Conservation (phyloP, 2,329 filamentous ascomycete genomes). For the Colletotrichum sp. region DNA sequence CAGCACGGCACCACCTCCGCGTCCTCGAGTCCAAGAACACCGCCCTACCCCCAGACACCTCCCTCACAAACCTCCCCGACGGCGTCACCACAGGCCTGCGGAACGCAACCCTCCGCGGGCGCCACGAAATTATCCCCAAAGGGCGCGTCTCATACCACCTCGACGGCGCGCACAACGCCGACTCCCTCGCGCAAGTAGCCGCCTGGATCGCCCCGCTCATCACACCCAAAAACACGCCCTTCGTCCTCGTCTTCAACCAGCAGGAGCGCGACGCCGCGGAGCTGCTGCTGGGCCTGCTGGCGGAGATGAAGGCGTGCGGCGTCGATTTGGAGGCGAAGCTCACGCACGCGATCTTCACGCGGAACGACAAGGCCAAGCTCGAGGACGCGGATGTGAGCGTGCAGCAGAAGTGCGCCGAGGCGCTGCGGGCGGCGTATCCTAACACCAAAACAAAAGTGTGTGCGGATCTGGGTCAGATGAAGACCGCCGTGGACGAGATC, state of each 20-base stretch:
- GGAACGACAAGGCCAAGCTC: neutral
- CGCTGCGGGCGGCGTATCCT: conserved; percentile 53
- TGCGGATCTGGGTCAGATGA: conserved; percentile 30
- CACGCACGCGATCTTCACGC: conserved; percentile 73
- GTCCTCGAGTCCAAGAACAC: conserved; percentile 43
- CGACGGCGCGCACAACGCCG: conserved; percentile 91
- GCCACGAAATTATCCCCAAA: conserved; percentile 70
- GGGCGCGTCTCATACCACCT: conserved; percentile 78
- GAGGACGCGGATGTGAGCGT: conserved; percentile 56
- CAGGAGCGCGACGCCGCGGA: conserved; percentile 62
- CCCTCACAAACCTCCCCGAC: conserved; percentile 48
- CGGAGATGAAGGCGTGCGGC: conserved; percentile 26
- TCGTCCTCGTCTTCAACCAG: conserved; percentile 87
- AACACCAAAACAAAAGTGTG: conserved; percentile 43
- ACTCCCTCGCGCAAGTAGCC: conserved; percentile 83
- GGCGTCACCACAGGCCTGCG: conserved; percentile 78
- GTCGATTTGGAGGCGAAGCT: conserved; percentile 48
- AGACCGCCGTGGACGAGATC: conserved; percentile 61
- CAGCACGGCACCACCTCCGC: conserved; percentile 30
- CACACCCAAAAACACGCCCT: conserved; percentile 36
- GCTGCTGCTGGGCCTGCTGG: conserved; percentile 55
- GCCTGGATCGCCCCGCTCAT: conserved; percentile 73
- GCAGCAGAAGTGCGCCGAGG: conserved; percentile 56
- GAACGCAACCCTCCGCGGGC: conserved; percentile 76
- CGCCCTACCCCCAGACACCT: conserved; percentile 37